A percentile compares a stretch with the other conserved stretches of the same genome.
phyloP scores from a whole-genome alignment of 371 early-diverging fungal genomes.

The Mucor piriformis region DNA sequence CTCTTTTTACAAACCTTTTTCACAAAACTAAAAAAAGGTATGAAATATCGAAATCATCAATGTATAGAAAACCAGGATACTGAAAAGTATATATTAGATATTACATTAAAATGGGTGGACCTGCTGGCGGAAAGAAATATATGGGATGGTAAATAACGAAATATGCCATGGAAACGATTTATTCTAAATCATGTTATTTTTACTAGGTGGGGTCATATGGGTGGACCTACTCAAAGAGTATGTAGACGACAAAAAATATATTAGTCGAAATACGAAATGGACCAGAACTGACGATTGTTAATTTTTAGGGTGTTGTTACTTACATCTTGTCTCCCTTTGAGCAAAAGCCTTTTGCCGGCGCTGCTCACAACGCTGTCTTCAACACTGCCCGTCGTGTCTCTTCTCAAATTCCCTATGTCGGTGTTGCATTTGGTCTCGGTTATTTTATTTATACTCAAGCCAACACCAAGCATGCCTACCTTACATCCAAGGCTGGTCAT shows the following conservation, averaged over 20 bases:
- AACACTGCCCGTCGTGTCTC: conserved; percentile 78
- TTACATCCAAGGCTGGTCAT: conserved; percentile 75
- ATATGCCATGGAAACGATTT: not conserved
- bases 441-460: conserved; percentile 68
- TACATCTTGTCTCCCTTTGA: conserved; percentile 82
- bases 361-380: conserved; percentile 72
- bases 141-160: conserved; percentile 42
- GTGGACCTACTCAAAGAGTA: conserved; percentile 71
- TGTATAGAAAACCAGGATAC: not conserved
- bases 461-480: conserved; percentile 67
- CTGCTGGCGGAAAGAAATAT: conserved; percentile 37
- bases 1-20: not conserved
- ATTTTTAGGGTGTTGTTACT: conserved; percentile 64
- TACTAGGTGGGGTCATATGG: conserved; percentile 76
- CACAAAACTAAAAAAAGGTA: conserved; percentile 16
- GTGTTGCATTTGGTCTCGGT: conserved; percentile 64
- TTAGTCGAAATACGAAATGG: too few relatives aligned
- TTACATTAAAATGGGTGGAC: conserved; percentile 43
- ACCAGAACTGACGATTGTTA: not conserved
- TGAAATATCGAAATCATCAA: not conserved
- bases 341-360: conserved; percentile 79
- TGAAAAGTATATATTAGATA: not conserved
- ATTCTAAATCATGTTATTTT: not conserved
- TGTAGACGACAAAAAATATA: conserved; percentile 3
- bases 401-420: conserved; percentile 76